phyloP scores from a whole-genome alignment of 164 flowering plant species.

The Vitis riparia region DNA sequence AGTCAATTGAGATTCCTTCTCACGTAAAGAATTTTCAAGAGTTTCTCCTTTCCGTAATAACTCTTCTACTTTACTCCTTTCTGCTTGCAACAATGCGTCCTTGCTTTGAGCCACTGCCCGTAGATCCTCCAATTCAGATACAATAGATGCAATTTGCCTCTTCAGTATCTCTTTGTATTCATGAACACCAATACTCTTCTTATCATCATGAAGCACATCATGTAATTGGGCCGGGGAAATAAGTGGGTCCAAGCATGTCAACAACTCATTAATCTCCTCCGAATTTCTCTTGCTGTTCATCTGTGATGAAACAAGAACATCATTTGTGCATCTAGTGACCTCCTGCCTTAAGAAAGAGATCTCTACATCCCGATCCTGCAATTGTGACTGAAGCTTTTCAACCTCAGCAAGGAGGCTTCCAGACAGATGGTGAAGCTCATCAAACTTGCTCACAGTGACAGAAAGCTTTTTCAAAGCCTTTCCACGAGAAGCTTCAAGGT shows the following conservation, averaged over 20 bases:
- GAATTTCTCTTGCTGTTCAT: constrained; percentile 50
- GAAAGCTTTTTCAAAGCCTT: constrained; percentile 81
- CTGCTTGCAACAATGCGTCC: constrained; percentile 61
- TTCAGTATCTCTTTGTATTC: constrained; percentile 54
- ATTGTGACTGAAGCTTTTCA: constrained; percentile 83
- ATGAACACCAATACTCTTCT: constrained; percentile 20
- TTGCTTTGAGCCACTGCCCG: constrained; percentile 47
- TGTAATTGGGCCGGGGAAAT: constrained; percentile 38
- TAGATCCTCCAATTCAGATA: constrained; percentile 67
- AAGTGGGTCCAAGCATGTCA: constrained; percentile 60
- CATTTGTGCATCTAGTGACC: constrained; percentile 90
- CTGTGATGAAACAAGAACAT: constrained; percentile 70
- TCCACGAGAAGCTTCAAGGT: constrained; percentile 75
- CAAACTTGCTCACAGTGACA: constrained; percentile 82
- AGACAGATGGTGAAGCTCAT: constrained; percentile 87
- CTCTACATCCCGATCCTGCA: constrained; percentile 83
- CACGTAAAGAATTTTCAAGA: constrained; percentile 63
- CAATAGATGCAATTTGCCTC: constrained; percentile 46
- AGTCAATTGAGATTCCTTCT: constrained; percentile 65
- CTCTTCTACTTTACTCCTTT: constrained; percentile 65
- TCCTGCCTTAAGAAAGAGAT: constrained; percentile 94
- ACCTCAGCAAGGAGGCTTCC: constrained; percentile 80
- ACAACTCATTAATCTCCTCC: constrained; percentile 53
- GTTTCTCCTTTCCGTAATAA: constrained; percentile 45
- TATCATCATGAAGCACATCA: constrained; percentile 36